phyloP scores from a whole-genome alignment of 257 asterid species.

The Solanum phureja region DNA sequence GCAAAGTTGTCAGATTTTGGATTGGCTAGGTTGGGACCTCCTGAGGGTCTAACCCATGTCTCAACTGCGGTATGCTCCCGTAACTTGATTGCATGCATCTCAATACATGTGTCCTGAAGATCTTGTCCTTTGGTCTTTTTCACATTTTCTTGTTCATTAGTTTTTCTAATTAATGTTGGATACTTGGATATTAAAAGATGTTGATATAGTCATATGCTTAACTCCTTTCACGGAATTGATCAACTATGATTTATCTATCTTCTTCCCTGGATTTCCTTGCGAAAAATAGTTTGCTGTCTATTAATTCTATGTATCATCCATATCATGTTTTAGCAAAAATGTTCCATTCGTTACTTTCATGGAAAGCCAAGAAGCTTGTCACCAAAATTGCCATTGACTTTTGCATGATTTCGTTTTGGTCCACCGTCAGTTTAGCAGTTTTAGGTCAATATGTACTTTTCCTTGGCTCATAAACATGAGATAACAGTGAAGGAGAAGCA shows the following conservation, averaged over 20 bases:
- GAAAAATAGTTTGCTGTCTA: not conserved
- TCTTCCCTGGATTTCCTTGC: not conserved
- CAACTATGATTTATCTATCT: not conserved
- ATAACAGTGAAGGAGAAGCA: not conserved
- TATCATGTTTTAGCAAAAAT: not conserved
- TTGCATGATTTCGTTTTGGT: not conserved
- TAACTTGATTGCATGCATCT: not conserved
- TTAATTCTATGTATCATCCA: not conserved
- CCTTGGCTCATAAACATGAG: not conserved
- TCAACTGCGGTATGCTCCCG: conserved; percentile 39
- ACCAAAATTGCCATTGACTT: not conserved
- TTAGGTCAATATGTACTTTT: not conserved
- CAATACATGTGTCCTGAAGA: not conserved
- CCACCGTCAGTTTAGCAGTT: not conserved
- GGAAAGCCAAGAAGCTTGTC: not conserved
- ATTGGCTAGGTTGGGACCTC: conserved; percentile 45
- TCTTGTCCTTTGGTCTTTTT: not conserved
- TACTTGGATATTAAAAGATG: not conserved
- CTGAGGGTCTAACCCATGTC: conserved; percentile 37
- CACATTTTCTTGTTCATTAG: not conserved
- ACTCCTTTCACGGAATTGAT: not conserved
- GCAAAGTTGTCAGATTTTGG: conserved; percentile 46
- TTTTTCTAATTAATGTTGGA: not conserved
- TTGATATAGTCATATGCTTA: not conserved
- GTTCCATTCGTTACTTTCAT: not conserved